Percentiles rank a stretch among this genome's conserved stretches.
These are phyloP conservation scores for Wickerhamomyces rabaulensis DNA, from an alignment of 805 yeast genomes.

Conservation along the genomic window DNA sequence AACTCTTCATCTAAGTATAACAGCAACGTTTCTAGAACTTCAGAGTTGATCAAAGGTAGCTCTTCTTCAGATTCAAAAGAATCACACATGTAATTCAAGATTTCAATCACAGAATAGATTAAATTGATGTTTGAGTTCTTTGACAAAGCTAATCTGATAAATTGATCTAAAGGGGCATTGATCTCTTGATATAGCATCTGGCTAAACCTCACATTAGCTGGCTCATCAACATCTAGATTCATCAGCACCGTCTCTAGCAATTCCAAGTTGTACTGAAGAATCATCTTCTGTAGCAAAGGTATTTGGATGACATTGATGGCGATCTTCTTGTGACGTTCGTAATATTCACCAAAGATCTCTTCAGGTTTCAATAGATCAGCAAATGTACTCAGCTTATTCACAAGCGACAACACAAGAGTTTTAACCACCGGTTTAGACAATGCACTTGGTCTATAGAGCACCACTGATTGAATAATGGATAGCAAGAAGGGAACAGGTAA, in stretches of 20 bases:
- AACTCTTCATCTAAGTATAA: conserved; percentile 37
- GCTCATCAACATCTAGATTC: conserved; percentile 9
- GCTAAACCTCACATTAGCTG: conserved; percentile 1
- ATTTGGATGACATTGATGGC: conserved; percentile 34
- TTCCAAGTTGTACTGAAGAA: conserved; percentile 48
- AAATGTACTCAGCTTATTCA: neutral
- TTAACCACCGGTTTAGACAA: conserved; percentile 34
- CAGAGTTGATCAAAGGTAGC: conserved; percentile 9
- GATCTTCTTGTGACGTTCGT: conserved; percentile 16
- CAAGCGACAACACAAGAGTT: conserved; percentile 6
- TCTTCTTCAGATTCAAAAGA: conserved; percentile 12
- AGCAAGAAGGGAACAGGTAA: conserved; percentile 56
- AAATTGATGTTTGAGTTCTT: conserved; percentile 48
- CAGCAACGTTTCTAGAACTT: conserved; percentile 27
- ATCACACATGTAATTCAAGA: conserved; percentile 39
- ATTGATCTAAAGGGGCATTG: conserved; percentile 20
- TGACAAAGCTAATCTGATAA: conserved; percentile 37
- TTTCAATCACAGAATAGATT: conserved; percentile 47
- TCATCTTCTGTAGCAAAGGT: conserved; percentile 45
- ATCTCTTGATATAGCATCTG: conserved; percentile 2
- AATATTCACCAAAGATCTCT: conserved; percentile 21
- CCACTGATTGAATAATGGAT: conserved; percentile 48
- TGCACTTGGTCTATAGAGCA: conserved; percentile 61
- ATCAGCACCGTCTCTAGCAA: conserved; percentile 42
- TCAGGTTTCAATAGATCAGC: conserved; percentile 14